Evolutionary conservation across 768 basidiomycete genomes (phyloP).

Genomic region (Dacryopinax primogenitus): DNA sequence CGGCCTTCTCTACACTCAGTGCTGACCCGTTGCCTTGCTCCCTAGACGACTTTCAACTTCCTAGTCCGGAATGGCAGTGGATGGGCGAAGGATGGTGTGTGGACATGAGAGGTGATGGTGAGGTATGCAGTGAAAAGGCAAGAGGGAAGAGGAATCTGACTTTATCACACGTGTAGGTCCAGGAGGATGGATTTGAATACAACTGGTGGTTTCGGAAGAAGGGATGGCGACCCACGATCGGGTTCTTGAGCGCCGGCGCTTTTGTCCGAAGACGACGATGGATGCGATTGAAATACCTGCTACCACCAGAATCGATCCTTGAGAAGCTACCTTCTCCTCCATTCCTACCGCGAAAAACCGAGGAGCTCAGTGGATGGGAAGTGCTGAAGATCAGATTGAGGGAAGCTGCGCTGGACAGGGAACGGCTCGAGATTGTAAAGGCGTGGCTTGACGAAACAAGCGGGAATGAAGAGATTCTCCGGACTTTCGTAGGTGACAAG

Average conservation of each 20-base stretch:
- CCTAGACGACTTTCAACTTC: background rate
- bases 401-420: background rate
- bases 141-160: background rate
- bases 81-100: background rate
- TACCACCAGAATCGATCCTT: background rate
- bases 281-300: conserved; percentile 35
- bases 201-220: conserved; percentile 60
- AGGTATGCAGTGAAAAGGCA: background rate
- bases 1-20: background rate
- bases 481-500: background rate
- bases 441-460: background rate
- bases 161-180: background rate
- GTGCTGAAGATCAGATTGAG: background rate
- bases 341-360: background rate
- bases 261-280: conserved; percentile 72
- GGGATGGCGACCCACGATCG: conserved; percentile 53
- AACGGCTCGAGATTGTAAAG: background rate
- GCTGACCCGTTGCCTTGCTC: background rate
- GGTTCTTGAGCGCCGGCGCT: conserved; percentile 47
- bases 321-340: background rate
- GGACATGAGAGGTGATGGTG: background rate
- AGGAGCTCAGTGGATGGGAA: background rate
- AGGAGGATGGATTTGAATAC: conserved; percentile 48
- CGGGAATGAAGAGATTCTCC: background rate
- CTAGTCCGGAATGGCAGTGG: background rate